Evolutionary conservation across 73 alveolate genomes (phyloP).

Genomic region (Symbiodinium natans): DNA sequence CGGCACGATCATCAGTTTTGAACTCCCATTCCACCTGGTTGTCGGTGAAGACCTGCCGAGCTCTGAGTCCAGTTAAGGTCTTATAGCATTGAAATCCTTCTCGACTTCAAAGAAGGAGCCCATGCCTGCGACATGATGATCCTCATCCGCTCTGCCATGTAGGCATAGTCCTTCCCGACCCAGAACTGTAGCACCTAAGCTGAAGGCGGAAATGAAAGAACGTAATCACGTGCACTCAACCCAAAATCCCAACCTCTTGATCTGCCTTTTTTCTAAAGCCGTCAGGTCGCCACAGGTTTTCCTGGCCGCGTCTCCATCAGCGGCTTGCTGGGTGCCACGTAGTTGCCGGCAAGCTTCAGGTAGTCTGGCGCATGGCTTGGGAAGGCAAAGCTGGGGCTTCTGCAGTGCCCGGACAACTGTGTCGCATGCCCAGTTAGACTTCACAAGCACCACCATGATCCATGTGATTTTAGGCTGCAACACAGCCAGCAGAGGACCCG

Average conservation of each 20-base stretch:
- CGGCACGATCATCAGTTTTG: slow-evolving; percentile 43
- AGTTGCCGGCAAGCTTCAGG: slow-evolving; percentile 21
- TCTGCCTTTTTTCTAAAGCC: no score
- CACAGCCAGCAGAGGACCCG: no score
- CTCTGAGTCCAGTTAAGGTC: no score
- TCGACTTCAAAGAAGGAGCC: no score
- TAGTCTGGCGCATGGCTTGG: background rate
- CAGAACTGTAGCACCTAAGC: slow-evolving; percentile 13
- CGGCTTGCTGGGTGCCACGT: slow-evolving; percentile 69
- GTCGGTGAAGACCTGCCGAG: slow-evolving; percentile 54
- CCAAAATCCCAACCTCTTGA: background rate
- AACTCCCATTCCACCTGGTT: slow-evolving; percentile 58
- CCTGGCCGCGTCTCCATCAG: slow-evolving; percentile 88
- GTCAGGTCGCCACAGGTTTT: slow-evolving; percentile 33
- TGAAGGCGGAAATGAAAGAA: no score
- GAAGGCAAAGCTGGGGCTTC: no score
- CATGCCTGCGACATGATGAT: slow-evolving; percentile 55
- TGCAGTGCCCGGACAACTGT: no score
- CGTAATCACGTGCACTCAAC: background rate
- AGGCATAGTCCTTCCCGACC: slow-evolving; percentile 56
- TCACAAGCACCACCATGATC: no score
- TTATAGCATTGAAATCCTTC: no score
- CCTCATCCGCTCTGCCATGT: slow-evolving; percentile 77
- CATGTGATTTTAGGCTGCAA: no score
- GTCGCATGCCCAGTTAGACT: no score